These are phyloP conservation scores for Cudoniella acicularis DNA, from an alignment of 495 filamentous ascomycete species.

Conservation along the genomic window DNA sequence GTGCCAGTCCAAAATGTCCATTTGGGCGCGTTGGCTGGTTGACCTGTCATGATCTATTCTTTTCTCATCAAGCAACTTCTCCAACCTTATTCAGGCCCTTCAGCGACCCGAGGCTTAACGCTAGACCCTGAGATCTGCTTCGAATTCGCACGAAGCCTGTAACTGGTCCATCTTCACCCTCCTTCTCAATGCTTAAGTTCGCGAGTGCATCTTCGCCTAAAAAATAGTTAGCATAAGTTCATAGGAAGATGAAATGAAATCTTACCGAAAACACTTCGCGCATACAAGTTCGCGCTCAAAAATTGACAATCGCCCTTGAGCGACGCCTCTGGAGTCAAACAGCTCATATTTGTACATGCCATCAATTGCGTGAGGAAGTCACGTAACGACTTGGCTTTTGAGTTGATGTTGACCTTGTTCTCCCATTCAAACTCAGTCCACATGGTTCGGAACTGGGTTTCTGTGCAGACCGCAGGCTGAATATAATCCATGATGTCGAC, in stretches of 20 bases:
- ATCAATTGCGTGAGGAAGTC: conserved; percentile 94
- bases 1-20: not conserved
- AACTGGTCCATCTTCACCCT: conserved; percentile 90
- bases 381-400: conserved; percentile 86
- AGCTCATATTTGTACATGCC: conserved; percentile 98
- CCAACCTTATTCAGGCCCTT: conserved; percentile 91
- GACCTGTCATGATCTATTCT: not conserved
- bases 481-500: conserved; percentile 99
- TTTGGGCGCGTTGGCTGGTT: not conserved
- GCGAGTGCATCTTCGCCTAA: conserved; percentile 97
- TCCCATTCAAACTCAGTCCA: conserved; percentile 99
- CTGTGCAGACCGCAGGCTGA: conserved; percentile 91
- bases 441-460: conserved; percentile 99
- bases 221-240: conserved; percentile 23
- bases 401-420: conserved; percentile 99
- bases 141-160: conserved; percentile 99
- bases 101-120: conserved; percentile 87
- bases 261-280: conserved; percentile 97
- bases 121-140: conserved; percentile 93
- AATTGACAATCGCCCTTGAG: conserved; percentile 98
- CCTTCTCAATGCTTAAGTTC: conserved; percentile 96
- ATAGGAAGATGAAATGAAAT: conserved; percentile 15
- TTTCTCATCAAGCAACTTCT: conserved; percentile 22
- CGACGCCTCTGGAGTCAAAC: conserved; percentile 92
- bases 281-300: conserved; percentile 95